A percentile compares a stretch with the other conserved stretches of the same genome.
Evolutionary conservation across 805 yeast genomes (phyloP).

Genomic region (Yarrowia sp.): DNA sequence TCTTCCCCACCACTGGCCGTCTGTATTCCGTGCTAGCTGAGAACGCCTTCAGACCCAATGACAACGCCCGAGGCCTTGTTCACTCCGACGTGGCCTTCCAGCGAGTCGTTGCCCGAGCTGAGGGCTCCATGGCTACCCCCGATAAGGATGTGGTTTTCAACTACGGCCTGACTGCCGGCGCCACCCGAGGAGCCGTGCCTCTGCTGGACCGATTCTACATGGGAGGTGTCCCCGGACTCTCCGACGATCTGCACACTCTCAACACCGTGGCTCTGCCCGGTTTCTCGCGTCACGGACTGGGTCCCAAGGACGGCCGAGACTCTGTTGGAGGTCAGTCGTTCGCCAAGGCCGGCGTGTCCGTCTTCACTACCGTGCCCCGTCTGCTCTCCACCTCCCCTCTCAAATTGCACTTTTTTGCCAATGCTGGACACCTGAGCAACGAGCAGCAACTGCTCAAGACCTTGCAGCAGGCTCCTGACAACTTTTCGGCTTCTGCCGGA

Average conservation of each 20-base stretch:
- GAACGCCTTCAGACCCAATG: constrained; percentile 16
- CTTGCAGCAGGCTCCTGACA: constrained; percentile 2
- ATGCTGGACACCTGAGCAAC: constrained; percentile 17
- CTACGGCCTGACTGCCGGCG: constrained; percentile 17
- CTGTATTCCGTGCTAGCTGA: constrained; percentile 6
- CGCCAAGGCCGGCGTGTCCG: constrained; percentile 13
- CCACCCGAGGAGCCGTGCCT: constrained; percentile 17
- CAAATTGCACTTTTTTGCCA: constrained; percentile 22
- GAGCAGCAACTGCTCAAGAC: constrained; percentile 10
- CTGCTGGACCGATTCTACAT: constrained; percentile 24
- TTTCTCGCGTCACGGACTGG: constrained; percentile 17
- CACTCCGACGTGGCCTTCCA: constrained; percentile 18
- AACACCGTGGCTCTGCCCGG: constrained; percentile 19
- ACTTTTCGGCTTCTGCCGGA: constrained; percentile 15
- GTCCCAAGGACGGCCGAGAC: constrained; percentile 25
- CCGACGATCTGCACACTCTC: constrained; percentile 16
- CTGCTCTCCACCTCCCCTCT: constrained; percentile 1
- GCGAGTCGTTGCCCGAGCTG: constrained; percentile 4
- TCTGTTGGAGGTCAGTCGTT: constrained; percentile 24
- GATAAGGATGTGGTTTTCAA: constrained; percentile 9
- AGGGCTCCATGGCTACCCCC: not conserved
- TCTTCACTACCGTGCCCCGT: constrained; percentile 7
- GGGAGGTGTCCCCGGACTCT: constrained; percentile 18
- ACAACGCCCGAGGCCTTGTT: constrained; percentile 1
- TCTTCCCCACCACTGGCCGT: constrained; percentile 10